Evolutionary conservation across 176 grass and related monocot genomes (phyloP).

Genomic region (Pontederia paniculata): DNA sequence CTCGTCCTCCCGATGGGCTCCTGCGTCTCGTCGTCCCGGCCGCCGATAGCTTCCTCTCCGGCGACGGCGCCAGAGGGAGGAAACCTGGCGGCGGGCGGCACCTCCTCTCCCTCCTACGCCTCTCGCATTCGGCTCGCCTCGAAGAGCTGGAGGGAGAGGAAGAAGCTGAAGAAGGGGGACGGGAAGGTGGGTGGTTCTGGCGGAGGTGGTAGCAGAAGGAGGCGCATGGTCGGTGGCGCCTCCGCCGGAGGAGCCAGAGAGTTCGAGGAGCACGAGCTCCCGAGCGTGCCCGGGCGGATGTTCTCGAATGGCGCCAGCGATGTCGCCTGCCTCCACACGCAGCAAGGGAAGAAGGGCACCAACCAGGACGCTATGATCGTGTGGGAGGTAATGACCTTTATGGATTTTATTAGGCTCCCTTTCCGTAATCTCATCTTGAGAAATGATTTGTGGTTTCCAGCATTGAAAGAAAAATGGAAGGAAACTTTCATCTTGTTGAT

Average conservation of each 20-base stretch:
- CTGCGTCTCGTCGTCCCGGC: no score
- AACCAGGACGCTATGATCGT: constrained; percentile 80
- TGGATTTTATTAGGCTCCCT: no score
- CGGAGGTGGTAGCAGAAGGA: no score
- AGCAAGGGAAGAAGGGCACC: constrained; percentile 1
- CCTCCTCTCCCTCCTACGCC: background rate
- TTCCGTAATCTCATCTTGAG: no score
- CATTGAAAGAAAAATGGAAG: no score
- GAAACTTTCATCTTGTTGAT: no score
- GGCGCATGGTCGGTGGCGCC: no score
- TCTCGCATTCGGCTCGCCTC: background rate
- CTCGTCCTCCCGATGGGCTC: no score
- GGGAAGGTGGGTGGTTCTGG: constrained; percentile 1
- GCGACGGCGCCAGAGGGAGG: background rate
- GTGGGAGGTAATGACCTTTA: constrained; percentile 34
- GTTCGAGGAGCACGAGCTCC: background rate
- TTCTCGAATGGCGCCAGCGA: background rate
- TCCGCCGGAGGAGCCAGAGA: constrained; percentile 4
- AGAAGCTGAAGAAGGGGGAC: constrained; percentile 12
- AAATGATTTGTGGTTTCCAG: no score
- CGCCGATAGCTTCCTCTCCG: no score
- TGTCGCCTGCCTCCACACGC: background rate
- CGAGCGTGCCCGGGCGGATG: background rate
- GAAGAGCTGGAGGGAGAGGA: constrained; percentile 27
- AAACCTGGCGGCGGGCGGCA: background rate